These are phyloP conservation scores for Turnera subulata DNA, from an alignment of 345 rosid species.

Conservation along the genomic window DNA sequence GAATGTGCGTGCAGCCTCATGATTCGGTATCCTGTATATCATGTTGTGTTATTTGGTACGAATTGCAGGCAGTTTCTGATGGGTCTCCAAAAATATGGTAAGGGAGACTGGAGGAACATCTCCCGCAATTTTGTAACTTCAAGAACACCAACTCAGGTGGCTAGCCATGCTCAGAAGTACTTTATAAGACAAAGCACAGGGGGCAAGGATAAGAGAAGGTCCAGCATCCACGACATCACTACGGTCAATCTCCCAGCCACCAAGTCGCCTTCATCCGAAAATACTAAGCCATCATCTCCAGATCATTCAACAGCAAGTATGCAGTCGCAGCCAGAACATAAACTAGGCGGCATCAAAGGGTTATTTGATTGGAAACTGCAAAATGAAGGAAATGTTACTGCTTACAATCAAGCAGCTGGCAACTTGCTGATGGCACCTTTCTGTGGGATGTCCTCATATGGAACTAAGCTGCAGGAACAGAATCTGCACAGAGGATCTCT, in stretches of 20 bases:
- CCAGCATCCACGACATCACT: conserved; percentile 97
- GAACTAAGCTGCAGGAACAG: conserved; percentile 57
- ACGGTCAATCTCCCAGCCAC: conserved; percentile 68
- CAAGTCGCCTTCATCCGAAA: background rate
- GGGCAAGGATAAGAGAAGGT: conserved; percentile 91
- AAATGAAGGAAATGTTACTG: conserved; percentile 28
- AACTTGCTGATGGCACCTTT: conserved; percentile 37
- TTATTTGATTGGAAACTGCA: conserved; percentile 37
- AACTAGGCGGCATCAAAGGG: conserved; percentile 19
- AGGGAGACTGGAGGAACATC: conserved; percentile 99
- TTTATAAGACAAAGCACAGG: conserved; percentile 88
- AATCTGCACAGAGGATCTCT: conserved; percentile 43
- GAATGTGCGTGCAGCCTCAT: too few species aligned
- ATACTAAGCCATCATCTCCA: conserved; percentile 26
- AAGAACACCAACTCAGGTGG: conserved; percentile 95
- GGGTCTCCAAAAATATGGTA: conserved; percentile 93
- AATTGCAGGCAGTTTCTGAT: conserved; percentile 73
- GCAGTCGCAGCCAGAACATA: conserved; percentile 29
- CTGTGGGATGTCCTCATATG: conserved; percentile 53
- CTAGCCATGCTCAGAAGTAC: conserved; percentile 99
- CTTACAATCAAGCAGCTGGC: conserved; percentile 32
- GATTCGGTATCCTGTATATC: background rate
- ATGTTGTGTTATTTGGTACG: conserved; percentile 13
- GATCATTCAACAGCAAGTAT: conserved; percentile 38
- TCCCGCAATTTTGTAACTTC: conserved; percentile 82